Base-by-base conservation (phyloP, 805 yeast genomes). In the Ogataea polymorpha region DNA sequence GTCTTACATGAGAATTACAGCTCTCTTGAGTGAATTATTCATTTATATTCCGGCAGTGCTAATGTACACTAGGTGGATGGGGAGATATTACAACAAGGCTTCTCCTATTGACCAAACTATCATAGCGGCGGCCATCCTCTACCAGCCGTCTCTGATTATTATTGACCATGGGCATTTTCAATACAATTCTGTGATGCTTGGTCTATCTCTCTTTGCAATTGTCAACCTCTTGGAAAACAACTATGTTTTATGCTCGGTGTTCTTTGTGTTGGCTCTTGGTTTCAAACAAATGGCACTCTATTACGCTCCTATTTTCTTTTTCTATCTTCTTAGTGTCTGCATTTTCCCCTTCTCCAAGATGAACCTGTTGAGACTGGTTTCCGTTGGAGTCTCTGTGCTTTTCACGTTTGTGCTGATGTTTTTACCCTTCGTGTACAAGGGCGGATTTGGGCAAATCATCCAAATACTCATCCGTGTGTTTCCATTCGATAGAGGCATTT, bases 81-180 rank as follows among this genome's bases (percentile, higher is more conserved):
- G 95, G 1, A 78, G 76, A 53, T 67, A 72, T 40, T 69, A 72
- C 32, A 58, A 58, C 30, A 56, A 62, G 13, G 65, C 63, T 5
- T 73, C 82, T 3, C 74, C 91, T 28, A 77, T 86, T 55, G 87
- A 85, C 54, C 95, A 86, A 59, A 79, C 85, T 11, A 74, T 84
- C 20, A 80, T 85, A 12, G 78, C 88, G 0, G 82, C 88, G 2
- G 79, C 89, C 13, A 79, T 93, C n/a, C 60, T 93, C 24, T 79
- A 82, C 58, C 95, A 87, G 61, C 97, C 99, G 0, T 72, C 86
- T 2, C 68, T 91, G 45, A 73, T 86, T 32, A 70, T 93, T 42
- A 80, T 93, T 34, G 99, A 93, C 59, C 97, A 93, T 63, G 99
- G 99, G 6, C 99, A 93, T 65, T 93, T 93, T 66, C 99, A 95